Percentiles rank a stretch among this genome's conserved stretches.
These are phyloP conservation scores for Rossbeevera mucosa DNA, from an alignment of 768 basidiomycete genomes.

Conservation along the genomic window DNA sequence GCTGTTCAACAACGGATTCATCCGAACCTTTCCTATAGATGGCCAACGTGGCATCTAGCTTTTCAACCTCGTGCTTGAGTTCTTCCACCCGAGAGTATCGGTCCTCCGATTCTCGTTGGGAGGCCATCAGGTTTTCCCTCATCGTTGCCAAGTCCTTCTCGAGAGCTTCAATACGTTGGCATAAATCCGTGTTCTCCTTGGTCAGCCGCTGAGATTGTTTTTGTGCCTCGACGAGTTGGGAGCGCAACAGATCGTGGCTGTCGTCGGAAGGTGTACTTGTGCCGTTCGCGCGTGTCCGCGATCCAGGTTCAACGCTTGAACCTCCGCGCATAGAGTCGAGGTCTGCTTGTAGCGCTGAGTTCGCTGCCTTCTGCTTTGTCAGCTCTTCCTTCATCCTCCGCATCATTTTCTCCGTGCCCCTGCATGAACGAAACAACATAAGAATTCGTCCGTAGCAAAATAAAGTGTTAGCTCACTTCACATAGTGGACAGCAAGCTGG, in stretches of 20 bases:
- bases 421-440: constrained; percentile 30
- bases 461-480: constrained; percentile 63
- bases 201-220: constrained; percentile 68
- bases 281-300: constrained; percentile 60
- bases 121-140: constrained; percentile 62
- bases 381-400: constrained; percentile 94
- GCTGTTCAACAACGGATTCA: constrained; percentile 74
- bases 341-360: constrained; percentile 78
- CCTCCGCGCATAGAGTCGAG: constrained; percentile 67
- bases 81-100: constrained; percentile 72
- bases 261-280: constrained; percentile 80
- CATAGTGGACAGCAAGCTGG: constrained; percentile 93
- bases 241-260: constrained; percentile 54
- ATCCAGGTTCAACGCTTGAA: constrained; percentile 48
- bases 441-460: constrained; percentile 9
- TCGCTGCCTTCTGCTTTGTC: constrained; percentile 81
- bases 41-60: constrained; percentile 64
- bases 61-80: constrained; percentile 75
- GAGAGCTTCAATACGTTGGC: constrained; percentile 63
- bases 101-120: constrained; percentile 78
- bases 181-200: constrained; percentile 73
- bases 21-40: constrained; percentile 74
- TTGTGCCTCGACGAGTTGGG: constrained; percentile 73
- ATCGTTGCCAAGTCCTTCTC: constrained; percentile 72
- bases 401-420: constrained; percentile 98